phyloP scores from a whole-genome alignment of 2,329 filamentous ascomycete species.

The Verticillium nubilum region DNA sequence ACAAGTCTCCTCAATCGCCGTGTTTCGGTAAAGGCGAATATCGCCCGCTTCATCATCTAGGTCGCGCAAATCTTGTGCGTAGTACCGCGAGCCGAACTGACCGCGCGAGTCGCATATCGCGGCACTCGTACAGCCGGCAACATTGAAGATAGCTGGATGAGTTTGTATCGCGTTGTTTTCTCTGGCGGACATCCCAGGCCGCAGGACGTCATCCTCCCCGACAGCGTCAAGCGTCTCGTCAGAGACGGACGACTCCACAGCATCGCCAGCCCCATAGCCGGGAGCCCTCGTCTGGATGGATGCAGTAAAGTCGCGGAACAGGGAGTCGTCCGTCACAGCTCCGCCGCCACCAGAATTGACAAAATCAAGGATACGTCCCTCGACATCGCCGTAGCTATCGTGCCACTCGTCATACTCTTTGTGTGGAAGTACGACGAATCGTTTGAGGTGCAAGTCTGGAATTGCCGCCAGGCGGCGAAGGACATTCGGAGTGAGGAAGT shows the following conservation, averaged over 20 bases:
- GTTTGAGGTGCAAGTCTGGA: background rate
- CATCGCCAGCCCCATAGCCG: background rate
- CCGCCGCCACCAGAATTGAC: background rate
- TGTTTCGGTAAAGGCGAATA: background rate
- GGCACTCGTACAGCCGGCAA: background rate
- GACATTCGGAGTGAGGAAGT: background rate
- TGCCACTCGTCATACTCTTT: background rate
- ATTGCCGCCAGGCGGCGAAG: background rate
- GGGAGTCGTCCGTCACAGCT: background rate
- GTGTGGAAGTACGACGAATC: background rate
- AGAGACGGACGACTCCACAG: too few species aligned
- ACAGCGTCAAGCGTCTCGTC: too few species aligned
- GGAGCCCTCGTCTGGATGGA: background rate
- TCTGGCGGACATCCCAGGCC: too few species aligned
- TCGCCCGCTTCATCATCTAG: background rate
- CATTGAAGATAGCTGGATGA: background rate
- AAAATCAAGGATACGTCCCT: background rate
- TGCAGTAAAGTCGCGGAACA: background rate
- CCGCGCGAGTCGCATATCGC: background rate
- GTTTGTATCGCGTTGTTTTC: background rate
- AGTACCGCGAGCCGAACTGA: background rate
- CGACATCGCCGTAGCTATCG: background rate
- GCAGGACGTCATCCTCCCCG: too few species aligned
- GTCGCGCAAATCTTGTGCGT: background rate
- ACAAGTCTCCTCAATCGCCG: background rate